Conservation (phyloP, 371 early-diverging fungal species). For the Entomophthora muscae region DNA sequence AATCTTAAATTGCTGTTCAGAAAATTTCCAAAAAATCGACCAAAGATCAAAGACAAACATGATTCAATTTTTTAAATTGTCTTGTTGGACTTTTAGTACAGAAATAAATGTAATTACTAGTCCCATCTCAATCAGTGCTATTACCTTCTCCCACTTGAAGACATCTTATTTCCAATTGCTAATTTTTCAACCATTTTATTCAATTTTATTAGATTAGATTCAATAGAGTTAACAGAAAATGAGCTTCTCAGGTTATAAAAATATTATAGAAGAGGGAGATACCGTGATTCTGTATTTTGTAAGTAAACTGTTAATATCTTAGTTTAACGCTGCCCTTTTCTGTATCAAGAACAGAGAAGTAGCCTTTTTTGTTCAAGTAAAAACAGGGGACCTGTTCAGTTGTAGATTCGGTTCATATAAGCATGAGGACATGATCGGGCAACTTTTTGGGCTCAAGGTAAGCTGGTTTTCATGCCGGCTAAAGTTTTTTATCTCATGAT, state of each 20-base stretch:
- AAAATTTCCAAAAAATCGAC: too few species aligned
- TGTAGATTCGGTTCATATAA: slow-evolving; percentile 58
- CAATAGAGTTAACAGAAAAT: neutral
- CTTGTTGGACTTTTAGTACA: too few species aligned
- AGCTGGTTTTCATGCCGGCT: neutral
- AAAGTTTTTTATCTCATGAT: neutral
- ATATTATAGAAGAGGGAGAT: slow-evolving; percentile 34
- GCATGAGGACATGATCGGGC: slow-evolving; percentile 71
- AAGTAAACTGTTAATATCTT: neutral
- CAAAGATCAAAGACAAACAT: too few species aligned
- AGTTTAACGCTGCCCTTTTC: neutral
- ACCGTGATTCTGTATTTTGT: slow-evolving; percentile 38
- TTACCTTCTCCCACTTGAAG: too few species aligned
- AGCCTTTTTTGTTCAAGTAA: slow-evolving; percentile 20
- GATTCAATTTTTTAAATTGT: too few species aligned
- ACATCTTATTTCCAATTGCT: too few species aligned
- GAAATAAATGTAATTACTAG: too few species aligned
- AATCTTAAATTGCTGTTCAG: too few species aligned
- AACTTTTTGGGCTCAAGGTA: slow-evolving; percentile 64
- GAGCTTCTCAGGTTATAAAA: slow-evolving; percentile 13
- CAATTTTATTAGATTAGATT: neutral
- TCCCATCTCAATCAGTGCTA: too few species aligned
- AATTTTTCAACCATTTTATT: too few species aligned
- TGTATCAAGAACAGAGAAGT: slow-evolving; percentile 10
- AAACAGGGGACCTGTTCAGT: slow-evolving; percentile 33